Evolutionary conservation across 345 rosid species (phyloP).

Genomic region (Sonneratia alba): DNA sequence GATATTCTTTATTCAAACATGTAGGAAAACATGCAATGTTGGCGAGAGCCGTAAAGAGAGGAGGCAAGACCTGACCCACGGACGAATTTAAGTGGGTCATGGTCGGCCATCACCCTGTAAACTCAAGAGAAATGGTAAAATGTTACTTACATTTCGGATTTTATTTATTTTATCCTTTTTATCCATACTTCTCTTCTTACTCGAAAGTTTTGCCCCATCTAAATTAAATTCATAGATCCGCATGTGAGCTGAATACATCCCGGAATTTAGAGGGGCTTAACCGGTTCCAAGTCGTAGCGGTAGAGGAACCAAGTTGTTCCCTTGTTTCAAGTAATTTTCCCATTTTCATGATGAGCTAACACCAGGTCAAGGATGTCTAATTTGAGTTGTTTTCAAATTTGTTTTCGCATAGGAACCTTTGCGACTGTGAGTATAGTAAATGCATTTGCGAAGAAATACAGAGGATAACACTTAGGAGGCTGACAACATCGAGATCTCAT

Average conservation of each 20-base stretch:
- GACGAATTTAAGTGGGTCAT: too few relatives aligned
- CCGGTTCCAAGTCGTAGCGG: not conserved
- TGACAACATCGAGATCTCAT: conserved; percentile 52
- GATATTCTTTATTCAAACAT: not conserved
- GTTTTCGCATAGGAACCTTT: conserved; percentile 65
- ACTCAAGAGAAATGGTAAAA: too few relatives aligned
- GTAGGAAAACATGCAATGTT: not conserved
- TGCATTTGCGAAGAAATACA: conserved; percentile 53
- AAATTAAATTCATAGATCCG: too few relatives aligned
- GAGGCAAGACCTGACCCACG: not conserved
- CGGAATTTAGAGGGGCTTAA: too few relatives aligned
- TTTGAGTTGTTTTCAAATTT: conserved; percentile 7
- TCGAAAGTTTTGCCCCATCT: too few relatives aligned
- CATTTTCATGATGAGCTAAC: not conserved
- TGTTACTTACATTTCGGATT: too few relatives aligned
- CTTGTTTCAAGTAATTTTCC: not conserved
- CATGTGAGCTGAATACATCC: too few relatives aligned
- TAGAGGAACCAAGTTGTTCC: not conserved
- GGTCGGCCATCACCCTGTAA: too few relatives aligned
- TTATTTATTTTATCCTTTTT: too few relatives aligned
- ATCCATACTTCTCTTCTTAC: too few relatives aligned
- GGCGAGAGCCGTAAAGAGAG: not conserved
- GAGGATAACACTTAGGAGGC: conserved; percentile 59
- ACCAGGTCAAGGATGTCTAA: conserved; percentile 1
- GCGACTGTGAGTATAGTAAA: conserved; percentile 77